These are phyloP conservation scores for Citropsis articulata DNA, from an alignment of 345 rosid species.

Conservation along the genomic window DNA sequence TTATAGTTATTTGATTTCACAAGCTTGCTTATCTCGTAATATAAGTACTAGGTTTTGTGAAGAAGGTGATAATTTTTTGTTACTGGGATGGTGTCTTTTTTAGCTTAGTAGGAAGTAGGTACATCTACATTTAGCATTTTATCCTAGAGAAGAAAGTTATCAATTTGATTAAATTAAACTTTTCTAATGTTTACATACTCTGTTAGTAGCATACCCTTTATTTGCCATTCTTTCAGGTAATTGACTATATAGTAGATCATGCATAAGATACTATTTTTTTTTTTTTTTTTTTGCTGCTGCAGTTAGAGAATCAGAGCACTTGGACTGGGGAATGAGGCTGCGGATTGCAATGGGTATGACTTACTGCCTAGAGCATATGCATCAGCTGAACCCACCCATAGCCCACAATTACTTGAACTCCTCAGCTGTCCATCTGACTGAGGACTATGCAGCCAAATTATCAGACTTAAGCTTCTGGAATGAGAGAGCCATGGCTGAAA, in stretches of 20 bases:
- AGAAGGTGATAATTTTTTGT: neutral
- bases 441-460: constrained; percentile 88
- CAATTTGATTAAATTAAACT: neutral
- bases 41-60: neutral
- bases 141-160: neutral
- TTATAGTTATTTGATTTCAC: neutral
- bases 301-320: constrained; percentile 89
- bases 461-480: constrained; percentile 66
- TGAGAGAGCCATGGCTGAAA: constrained; percentile 41
- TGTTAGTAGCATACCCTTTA: neutral
- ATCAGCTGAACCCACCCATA: constrained; percentile 65
- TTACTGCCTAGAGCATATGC: constrained; percentile 86
- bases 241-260: neutral
- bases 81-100: neutral
- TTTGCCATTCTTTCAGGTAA: neutral
- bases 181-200: neutral
- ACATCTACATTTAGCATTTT: neutral
- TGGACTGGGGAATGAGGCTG: constrained; percentile 81
- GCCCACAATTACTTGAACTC: constrained; percentile 63
- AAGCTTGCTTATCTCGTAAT: neutral
- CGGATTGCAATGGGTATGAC: constrained; percentile 86
- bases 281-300: constrained; percentile 16
- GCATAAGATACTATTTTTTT: neutral
- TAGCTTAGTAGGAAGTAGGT: neutral
- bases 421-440: constrained; percentile 66